A percentile compares a stretch with the other conserved stretches of the same genome.
Conservation (phyloP, 768 basidiomycete genomes). For the Inosperma sp. region DNA sequence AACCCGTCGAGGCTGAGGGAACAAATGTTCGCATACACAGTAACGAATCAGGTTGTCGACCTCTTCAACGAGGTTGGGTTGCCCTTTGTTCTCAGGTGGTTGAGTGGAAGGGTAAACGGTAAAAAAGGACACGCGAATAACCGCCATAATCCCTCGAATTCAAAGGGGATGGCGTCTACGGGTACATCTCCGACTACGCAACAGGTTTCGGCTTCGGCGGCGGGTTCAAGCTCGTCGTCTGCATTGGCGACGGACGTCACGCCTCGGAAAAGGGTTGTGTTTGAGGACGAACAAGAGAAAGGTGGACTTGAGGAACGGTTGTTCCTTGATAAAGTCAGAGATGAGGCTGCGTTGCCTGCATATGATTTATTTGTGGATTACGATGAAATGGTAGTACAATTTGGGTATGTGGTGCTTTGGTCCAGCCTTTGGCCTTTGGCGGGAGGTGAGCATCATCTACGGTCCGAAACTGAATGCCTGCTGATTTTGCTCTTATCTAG, state of each 20-base stretch:
- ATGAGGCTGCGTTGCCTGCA: constrained; percentile 73
- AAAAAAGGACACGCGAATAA: background rate
- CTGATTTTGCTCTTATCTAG: constrained; percentile 27
- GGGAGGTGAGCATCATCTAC: constrained; percentile 45
- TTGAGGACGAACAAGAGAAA: constrained; percentile 60
- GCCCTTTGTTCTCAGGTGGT: constrained; percentile 67
- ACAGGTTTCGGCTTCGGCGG: background rate
- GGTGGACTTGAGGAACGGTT: constrained; percentile 63
- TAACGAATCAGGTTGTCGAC: constrained; percentile 82
- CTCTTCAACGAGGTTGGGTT: constrained; percentile 76
- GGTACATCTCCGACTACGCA: background rate
- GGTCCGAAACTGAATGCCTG: background rate
- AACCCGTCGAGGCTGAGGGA: constrained; percentile 70
- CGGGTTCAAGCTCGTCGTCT: background rate
- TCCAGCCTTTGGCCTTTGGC: constrained; percentile 92
- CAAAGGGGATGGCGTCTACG: background rate
- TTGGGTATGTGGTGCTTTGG: constrained; percentile 91
- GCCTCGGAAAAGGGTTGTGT: constrained; percentile 64
- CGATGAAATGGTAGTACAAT: constrained; percentile 94
- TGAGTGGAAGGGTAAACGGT: constrained; percentile 45
- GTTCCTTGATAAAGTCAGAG: constrained; percentile 74
- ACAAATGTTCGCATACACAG: constrained; percentile 91
- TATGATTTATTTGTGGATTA: constrained; percentile 86
- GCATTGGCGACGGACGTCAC: background rate
- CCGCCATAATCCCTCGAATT: background rate